Conservation (phyloP, 805 yeast species). For the Candida nemodendra region DNA sequence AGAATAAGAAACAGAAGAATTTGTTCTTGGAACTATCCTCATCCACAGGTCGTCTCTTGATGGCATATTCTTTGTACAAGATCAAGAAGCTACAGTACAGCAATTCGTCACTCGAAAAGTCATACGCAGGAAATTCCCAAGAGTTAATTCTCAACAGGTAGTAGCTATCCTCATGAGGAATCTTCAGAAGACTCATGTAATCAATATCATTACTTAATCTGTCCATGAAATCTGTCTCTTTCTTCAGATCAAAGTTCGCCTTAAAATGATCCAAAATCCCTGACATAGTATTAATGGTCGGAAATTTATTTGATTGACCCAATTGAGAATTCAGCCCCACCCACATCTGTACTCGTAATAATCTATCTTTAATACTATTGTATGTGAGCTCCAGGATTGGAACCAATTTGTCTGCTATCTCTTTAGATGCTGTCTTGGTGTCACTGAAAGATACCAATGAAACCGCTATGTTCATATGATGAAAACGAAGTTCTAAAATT, state of each 20-base stretch:
- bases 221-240: constrained; percentile 18
- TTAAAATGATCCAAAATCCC: constrained; percentile 21
- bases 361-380: constrained; percentile 24
- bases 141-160: constrained; percentile 41
- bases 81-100: constrained; percentile 58
- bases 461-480: constrained; percentile 28
- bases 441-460: constrained; percentile 9
- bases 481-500: constrained; percentile 26
- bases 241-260: constrained; percentile 3
- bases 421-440: background rate
- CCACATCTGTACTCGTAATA: constrained; percentile 41
- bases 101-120: constrained; percentile 62
- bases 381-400: constrained; percentile 9
- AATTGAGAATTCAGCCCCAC: constrained; percentile 33
- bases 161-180: constrained; percentile 20
- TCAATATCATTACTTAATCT: constrained; percentile 30
- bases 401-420: constrained; percentile 5
- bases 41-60: background rate
- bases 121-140: constrained; percentile 75
- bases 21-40: constrained; percentile 32
- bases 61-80: constrained; percentile 30
- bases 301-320: constrained; percentile 12
- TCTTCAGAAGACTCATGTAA: constrained; percentile 26
- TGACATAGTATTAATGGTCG: constrained; percentile 36
- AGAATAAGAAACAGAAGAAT: constrained; percentile 58